Base-by-base conservation (phyloP, 768 basidiomycete genomes). In the Daedaleopsis nitida region DNA sequence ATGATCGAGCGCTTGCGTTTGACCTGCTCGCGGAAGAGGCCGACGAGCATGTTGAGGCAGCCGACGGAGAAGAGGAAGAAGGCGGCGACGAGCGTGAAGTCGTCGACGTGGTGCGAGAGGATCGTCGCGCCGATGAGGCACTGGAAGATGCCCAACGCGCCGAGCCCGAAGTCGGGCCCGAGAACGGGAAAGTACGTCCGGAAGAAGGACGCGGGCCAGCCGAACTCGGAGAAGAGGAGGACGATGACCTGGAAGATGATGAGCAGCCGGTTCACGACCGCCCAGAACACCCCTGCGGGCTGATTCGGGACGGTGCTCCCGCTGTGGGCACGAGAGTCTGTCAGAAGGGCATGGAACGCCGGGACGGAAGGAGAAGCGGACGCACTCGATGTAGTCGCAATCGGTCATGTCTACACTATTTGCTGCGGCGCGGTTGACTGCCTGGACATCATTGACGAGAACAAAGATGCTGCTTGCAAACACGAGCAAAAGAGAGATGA, bases 31-130 rank as follows among this genome's bases (percentile, higher is more conserved):
- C 88, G 86, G 84, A 90, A 93, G 80, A 71, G 92, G 83, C 35
- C 91, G 95, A 96, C 61, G 58, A 94, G 73, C 66, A 94, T 86
- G 78, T 96, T 94, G 57, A 96, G 75, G 74, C 92, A 94, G n/a
- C 94, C 94, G 59, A 96, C 70, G 54, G 92, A 83, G 78, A 96
- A 96, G 62, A 96, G 83, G 79, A 96, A 88, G 81, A 95, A 96
- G 47, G 90, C 92, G 5, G 92, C 81, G 65, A 93, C 94, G 69
- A 96, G 90, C 21, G 92, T 88, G 78, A 96, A 96, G 62, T 85
- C 86, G 67, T 92, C 87, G 60, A 94, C 92, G 73, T 87, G 80
- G 65, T 82, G 81, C 34, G 81, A 81, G 47, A 85, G 76, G 52
- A 83, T 77, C n/a, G 78, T 75, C 12, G 81, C 79, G 27, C 78